phyloP scores from a whole-genome alignment of 331 rosid genomes.

The Pyrus hybrid region DNA sequence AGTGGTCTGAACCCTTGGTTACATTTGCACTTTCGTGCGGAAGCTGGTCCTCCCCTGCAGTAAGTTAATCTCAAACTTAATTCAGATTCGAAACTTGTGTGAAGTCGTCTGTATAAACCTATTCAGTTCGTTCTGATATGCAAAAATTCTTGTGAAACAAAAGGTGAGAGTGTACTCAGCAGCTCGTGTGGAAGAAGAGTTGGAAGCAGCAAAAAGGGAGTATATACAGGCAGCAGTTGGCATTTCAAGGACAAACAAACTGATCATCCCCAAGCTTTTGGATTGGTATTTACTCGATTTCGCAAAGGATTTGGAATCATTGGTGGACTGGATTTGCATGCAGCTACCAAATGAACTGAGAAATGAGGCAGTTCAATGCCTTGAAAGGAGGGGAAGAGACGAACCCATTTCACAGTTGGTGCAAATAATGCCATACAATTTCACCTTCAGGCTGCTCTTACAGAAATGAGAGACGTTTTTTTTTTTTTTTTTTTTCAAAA shows the following conservation, averaged over 20 bases:
- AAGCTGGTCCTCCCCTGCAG: conserved; percentile 99
- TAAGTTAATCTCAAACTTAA: conserved; percentile 37
- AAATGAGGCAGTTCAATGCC: conserved; percentile 54
- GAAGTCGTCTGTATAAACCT: background rate
- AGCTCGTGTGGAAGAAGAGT: conserved; percentile 59
- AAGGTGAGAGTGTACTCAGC: conserved; percentile 81
- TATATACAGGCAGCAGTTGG: conserved; percentile 73
- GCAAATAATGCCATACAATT: conserved; percentile 67
- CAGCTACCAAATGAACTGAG: conserved; percentile 66
- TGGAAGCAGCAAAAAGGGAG: conserved; percentile 70
- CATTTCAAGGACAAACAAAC: conserved; percentile 45
- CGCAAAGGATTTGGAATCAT: conserved; percentile 76
- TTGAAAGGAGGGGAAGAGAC: conserved; percentile 48
- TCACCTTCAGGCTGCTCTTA: conserved; percentile 72
- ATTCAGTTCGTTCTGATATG: conserved; percentile 13
- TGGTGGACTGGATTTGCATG: conserved; percentile 76
- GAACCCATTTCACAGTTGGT: conserved; percentile 51
- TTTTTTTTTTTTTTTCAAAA: background rate
- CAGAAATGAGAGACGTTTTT: conserved; percentile 20
- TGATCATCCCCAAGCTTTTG: conserved; percentile 63
- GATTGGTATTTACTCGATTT: conserved; percentile 94
- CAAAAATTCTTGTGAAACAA: conserved; percentile 17
- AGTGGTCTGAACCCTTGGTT: conserved; percentile 87
- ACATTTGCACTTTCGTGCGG: conserved; percentile 97
- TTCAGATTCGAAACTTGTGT: background rate